Base-by-base conservation (phyloP, 331 rosid genomes). In the Rhamnella rubrinervis region DNA sequence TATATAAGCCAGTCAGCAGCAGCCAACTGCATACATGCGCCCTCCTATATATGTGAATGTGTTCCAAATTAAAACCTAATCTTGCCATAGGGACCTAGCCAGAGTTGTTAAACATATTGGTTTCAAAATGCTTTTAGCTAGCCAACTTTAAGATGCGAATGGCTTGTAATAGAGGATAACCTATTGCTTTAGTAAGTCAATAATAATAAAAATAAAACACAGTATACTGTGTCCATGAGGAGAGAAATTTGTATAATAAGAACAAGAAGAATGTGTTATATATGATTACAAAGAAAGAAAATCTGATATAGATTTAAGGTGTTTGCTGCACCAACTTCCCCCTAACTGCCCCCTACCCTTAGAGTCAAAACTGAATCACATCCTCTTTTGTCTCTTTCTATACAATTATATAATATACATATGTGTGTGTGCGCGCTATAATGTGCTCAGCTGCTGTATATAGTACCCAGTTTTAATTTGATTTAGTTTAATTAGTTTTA, bases 331-430 rank as follows among this genome's bases (percentile, higher is more conserved):
- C 87, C 87, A 84, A 82, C 86, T 87, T 84, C 81, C 75, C 66
- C 79, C 90, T 85, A 84, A 82, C 96, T 85, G 92, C 95, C 84
- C 95, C 84, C 95, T 67, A 85, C 82, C 95, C 85, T 78, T 75
- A 67, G 14, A 73, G 89, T 85, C 90, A 44, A 83, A 87, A 83
- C 35, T 31, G 59, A 37, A 85, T 75, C 87, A 77, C 87, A 67
- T 78, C 85, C 66, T 75, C 58, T 35, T 44, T 37, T 55, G 77
- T 83, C 84, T 19, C 73, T 81, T 77, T 86, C 83, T 75, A 63
- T 67, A 50, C 60, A 56, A 63, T 47, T 81, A 72, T 26, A 26
- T 26, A 26, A 26, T 26, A 26, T 26, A 26, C 2, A 26, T 26
- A 26, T 26, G 4, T 26, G 4, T 26, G 31, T 26, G 31, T 26